Percentiles rank a stretch among this genome's conserved stretches.
Evolutionary conservation across 768 basidiomycete genomes (phyloP).

Genomic region (Tulasnella sp.): DNA sequence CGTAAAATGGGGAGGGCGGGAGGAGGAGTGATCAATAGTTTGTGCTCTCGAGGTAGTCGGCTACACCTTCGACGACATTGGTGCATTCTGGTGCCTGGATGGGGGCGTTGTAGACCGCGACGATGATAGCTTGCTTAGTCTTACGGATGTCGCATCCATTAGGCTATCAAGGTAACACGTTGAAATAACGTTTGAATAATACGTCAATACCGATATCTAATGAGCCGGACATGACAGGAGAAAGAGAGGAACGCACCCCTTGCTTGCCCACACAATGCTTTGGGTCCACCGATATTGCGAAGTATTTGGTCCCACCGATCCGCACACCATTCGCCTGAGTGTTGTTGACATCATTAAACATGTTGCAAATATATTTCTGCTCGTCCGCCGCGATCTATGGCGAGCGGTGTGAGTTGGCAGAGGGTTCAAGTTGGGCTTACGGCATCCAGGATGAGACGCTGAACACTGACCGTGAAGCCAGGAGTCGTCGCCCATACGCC

Average conservation of each 20-base stretch:
- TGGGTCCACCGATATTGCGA: slow-evolving; percentile 41
- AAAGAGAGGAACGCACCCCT: slow-evolving; percentile 37
- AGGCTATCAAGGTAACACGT: slow-evolving; percentile 36
- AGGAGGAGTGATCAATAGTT: slow-evolving; percentile 7
- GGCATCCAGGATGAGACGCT: background rate
- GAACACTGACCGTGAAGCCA: background rate
- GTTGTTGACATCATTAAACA: slow-evolving; percentile 33
- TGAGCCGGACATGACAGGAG: background rate
- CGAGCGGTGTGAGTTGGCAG: too few relatives aligned
- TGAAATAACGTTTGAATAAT: background rate
- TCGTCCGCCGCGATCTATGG: slow-evolving; percentile 47
- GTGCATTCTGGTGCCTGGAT: slow-evolving; percentile 56
- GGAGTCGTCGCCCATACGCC: slow-evolving; percentile 58
- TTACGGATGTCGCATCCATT: slow-evolving; percentile 64
- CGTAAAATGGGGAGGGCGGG: background rate
- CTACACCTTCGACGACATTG: slow-evolving; percentile 53
- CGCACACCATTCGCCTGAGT: slow-evolving; percentile 51
- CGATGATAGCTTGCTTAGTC: slow-evolving; percentile 77
- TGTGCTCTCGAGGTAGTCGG: slow-evolving; percentile 57
- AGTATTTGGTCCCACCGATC: slow-evolving; percentile 63
- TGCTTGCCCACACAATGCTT: slow-evolving; percentile 70
- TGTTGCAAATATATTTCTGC: slow-evolving; percentile 45
- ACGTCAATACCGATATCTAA: background rate
- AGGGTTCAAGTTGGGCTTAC: too few relatives aligned
- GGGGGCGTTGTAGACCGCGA: slow-evolving; percentile 62